phyloP scores from a whole-genome alignment of 23 red algal genomes.

The Gracilaria vermiculophylla region DNA sequence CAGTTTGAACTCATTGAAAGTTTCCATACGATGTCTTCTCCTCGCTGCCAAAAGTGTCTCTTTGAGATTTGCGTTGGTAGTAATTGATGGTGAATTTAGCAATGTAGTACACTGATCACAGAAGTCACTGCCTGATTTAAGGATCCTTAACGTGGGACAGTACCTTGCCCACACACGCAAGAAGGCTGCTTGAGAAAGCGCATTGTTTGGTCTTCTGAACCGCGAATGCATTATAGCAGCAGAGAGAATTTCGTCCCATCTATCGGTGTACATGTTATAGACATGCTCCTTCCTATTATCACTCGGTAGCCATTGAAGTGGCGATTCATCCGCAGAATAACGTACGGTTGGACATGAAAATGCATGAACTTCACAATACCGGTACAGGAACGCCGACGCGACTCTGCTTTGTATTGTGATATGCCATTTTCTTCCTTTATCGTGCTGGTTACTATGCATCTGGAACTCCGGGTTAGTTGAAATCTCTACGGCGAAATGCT shows the following conservation, averaged over 20 bases:
- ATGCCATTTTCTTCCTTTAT: neutral
- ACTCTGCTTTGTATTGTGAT: neutral
- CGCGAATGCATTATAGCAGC: neutral
- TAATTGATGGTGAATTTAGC: neutral
- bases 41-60: neutral
- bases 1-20: neutral
- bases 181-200: neutral
- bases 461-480: neutral
- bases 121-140: neutral
- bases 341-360: neutral
- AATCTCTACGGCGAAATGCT: neutral
- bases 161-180: neutral
- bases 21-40: neutral
- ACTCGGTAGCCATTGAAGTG: neutral
- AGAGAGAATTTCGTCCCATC: conserved; percentile 4
- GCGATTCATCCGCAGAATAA: neutral
- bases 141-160: conserved; percentile 2
- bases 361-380: neutral
- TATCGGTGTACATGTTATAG: neutral
- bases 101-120: neutral
- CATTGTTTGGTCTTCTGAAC: neutral
- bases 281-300: neutral
- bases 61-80: neutral
- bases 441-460: neutral
- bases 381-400: neutral